Evolutionary conservation across 495 filamentous ascomycete genomes (phyloP).

Genomic region (Pseudevernia furfuracea): DNA sequence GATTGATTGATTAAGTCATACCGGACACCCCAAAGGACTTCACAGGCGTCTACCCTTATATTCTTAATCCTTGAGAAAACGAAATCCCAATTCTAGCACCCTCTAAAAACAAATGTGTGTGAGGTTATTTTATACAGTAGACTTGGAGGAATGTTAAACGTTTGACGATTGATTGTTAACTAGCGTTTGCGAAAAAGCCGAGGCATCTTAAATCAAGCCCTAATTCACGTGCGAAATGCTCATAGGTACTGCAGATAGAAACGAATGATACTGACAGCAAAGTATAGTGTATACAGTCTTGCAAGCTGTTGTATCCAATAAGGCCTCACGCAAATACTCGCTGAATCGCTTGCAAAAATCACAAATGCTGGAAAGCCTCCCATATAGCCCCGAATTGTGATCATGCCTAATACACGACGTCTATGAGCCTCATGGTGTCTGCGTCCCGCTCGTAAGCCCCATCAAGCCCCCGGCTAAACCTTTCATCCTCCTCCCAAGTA

Average conservation of each 20-base stretch:
- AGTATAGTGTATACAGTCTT: not conserved
- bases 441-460: slow-evolving; percentile 38
- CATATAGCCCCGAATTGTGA: not conserved
- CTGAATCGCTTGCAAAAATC: not conserved
- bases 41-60: too few species aligned
- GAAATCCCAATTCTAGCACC: too few species aligned
- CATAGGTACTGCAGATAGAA: not conserved
- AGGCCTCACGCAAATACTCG: not conserved
- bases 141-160: not conserved
- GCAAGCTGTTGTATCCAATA: not conserved
- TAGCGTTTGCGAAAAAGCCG: not conserved
- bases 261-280: not conserved
- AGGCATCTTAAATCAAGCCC: not conserved
- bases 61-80: too few species aligned
- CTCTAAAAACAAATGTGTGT: too few species aligned
- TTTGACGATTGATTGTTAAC: not conserved
- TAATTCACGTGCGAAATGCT: not conserved
- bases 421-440: slow-evolving; percentile 19
- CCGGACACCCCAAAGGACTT: too few species aligned
- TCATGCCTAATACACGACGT: not conserved
- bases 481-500: slow-evolving; percentile 78
- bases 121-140: too few species aligned
- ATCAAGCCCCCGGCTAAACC: slow-evolving; percentile 73
- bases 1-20: too few species aligned
- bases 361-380: not conserved